A percentile compares a stretch with the other conserved stretches of the same genome.
phyloP scores from a whole-genome alignment of 805 yeast genomes.

The Saccharomycopsis amapae region DNA sequence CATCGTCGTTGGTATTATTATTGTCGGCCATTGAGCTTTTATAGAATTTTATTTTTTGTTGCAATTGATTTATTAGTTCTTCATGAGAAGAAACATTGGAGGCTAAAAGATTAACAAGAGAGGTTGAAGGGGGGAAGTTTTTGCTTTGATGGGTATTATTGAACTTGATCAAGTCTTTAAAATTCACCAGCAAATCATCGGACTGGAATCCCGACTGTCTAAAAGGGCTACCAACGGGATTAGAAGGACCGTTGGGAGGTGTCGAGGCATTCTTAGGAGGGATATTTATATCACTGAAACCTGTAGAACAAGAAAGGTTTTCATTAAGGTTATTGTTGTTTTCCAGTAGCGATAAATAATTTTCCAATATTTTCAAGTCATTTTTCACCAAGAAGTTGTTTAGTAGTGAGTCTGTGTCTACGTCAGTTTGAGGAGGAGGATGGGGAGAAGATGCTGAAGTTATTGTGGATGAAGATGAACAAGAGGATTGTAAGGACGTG shows the following conservation, averaged over 20 bases:
- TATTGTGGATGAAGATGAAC: too few species aligned
- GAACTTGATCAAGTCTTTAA: neutral
- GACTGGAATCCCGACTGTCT: too few species aligned
- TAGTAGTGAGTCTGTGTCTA: slow-evolving; percentile 13
- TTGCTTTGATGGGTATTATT: neutral
- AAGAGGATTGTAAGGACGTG: too few species aligned
- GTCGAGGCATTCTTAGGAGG: neutral
- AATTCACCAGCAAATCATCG: neutral
- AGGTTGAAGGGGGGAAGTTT: neutral
- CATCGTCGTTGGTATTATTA: neutral
- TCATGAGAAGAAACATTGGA: neutral
- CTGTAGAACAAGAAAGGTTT: neutral
- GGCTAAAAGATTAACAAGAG: neutral
- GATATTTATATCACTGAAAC: neutral
- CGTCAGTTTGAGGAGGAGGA: neutral
- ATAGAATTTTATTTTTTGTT: neutral
- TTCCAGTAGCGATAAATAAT: slow-evolving; percentile 14
- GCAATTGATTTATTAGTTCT: neutral
- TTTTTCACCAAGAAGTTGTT: slow-evolving; percentile 20
- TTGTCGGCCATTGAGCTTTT: neutral
- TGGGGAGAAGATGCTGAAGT: too few species aligned
- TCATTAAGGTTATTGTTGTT: too few species aligned
- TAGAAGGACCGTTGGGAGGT: neutral
- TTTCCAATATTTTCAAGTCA: slow-evolving; percentile 20
- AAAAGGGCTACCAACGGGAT: too few species aligned